Conservation (phyloP, 495 filamentous ascomycete genomes). For the Penicillium tannophilum region DNA sequence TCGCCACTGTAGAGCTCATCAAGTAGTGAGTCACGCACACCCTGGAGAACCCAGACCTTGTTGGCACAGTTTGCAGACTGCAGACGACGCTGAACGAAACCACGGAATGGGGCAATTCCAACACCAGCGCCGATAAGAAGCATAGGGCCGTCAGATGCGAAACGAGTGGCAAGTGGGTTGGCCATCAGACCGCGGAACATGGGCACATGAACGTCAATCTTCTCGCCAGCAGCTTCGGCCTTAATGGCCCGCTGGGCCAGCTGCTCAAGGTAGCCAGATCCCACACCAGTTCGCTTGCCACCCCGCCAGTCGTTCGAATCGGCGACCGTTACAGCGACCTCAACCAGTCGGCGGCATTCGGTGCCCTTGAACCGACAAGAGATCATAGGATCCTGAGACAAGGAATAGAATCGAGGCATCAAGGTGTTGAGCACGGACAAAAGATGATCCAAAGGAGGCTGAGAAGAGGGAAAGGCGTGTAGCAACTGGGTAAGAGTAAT, state of each 20-base stretch:
- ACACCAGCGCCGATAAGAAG: conserved; percentile 95
- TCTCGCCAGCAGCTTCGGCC: conserved; percentile 54
- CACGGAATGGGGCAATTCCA: conserved; percentile 94
- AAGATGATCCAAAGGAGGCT: conserved; percentile 80
- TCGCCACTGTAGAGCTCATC: conserved; percentile 97
- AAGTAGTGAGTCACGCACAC: conserved; percentile 86
- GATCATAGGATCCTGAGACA: conserved; percentile 92
- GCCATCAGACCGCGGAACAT: conserved; percentile 99
- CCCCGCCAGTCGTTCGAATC: conserved; percentile 78
- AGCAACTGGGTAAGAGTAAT: conserved; percentile 83
- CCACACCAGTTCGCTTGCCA: conserved; percentile 67
- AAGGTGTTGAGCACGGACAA: conserved; percentile 79
- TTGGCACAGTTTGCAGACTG: conserved; percentile 97
- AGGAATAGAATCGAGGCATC: conserved; percentile 97
- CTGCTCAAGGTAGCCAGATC: conserved; percentile 84
- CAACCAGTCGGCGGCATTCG: conserved; percentile 79
- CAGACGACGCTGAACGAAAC: conserved; percentile 92
- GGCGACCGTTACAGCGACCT: conserved; percentile 93
- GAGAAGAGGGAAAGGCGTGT: conserved; percentile 86
- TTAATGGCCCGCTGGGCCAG: conserved; percentile 70
- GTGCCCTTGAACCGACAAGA: conserved; percentile 68
- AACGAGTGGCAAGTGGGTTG: conserved; percentile 89
- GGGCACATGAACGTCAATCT: conserved; percentile 71
- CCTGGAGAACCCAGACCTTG: conserved; percentile 99
- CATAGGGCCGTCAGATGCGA: conserved; percentile 92